These are phyloP conservation scores for Fomitiporia mediterranea DNA, from an alignment of 1,284 basidiomycete species.

Conservation along the genomic window DNA sequence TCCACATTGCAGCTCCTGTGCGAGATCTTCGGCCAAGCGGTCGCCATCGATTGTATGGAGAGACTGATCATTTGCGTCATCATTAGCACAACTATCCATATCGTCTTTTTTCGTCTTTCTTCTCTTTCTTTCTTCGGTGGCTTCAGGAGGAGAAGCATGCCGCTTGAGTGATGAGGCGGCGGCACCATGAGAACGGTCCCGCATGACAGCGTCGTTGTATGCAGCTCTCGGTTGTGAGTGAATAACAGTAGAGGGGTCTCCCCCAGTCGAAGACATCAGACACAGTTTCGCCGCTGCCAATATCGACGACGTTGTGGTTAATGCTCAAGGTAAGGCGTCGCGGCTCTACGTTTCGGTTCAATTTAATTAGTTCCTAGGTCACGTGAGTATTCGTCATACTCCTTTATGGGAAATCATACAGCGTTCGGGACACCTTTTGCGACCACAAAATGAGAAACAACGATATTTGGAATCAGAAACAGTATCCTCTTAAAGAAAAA, in stretches of 20 bases:
- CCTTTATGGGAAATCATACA: no score
- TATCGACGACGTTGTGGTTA: conserved; percentile 5
- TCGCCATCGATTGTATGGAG: conserved; percentile 26
- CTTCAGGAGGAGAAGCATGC: conserved; percentile 10
- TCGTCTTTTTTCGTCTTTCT: conserved; percentile 60
- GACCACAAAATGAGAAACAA: no score
- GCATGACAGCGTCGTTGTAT: background rate
- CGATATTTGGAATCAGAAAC: no score
- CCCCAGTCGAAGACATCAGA: conserved; percentile 5
- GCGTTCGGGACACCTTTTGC: no score
- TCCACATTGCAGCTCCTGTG: conserved; percentile 73
- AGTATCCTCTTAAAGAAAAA: no score
- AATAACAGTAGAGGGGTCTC: background rate
- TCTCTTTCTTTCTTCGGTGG: conserved; percentile 38
- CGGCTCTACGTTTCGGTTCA: background rate
- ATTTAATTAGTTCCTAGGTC: conserved; percentile 3
- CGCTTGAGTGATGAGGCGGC: conserved; percentile 10
- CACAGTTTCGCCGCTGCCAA: conserved; percentile 5
- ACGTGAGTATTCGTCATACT: no score
- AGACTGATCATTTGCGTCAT: conserved; percentile 11
- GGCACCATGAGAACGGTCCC: background rate
- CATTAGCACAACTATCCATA: conserved; percentile 24
- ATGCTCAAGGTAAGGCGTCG: conserved; percentile 7
- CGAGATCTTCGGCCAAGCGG: conserved; percentile 54
- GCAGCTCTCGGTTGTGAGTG: background rate